phyloP scores from a whole-genome alignment of 257 asterid genomes.

The Penstemon barbatus region DNA sequence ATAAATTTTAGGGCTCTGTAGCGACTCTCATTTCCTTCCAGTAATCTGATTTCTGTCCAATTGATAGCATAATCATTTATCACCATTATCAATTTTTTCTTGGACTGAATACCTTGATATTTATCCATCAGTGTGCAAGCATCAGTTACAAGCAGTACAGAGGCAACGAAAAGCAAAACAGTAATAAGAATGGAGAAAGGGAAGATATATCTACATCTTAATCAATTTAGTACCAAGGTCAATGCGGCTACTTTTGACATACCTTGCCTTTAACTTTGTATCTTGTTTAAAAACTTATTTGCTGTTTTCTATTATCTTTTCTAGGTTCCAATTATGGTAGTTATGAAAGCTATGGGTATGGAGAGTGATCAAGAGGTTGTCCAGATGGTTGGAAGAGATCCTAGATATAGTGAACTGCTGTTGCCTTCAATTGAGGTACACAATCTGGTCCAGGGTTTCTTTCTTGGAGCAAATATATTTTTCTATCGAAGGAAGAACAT shows the following conservation, averaged over 20 bases:
- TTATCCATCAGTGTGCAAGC: conserved; percentile 79
- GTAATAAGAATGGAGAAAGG: conserved; percentile 83
- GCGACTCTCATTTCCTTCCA: conserved; percentile 15
- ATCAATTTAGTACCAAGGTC: conserved; percentile 73
- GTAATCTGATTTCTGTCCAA: not conserved
- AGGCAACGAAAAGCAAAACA: conserved; percentile 72
- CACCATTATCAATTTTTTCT: conserved; percentile 14
- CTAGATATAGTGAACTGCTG: conserved; percentile 77
- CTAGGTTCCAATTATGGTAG: conserved; percentile 90
- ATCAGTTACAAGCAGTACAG: conserved; percentile 88
- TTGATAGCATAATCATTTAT: conserved; percentile 18
- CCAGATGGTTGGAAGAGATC: conserved; percentile 98
- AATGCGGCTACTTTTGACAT: conserved; percentile 18
- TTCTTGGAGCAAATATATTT: conserved; percentile 9
- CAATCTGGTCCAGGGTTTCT: conserved; percentile 12
- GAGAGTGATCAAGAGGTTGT: conserved; percentile 97
- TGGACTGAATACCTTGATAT: conserved; percentile 13
- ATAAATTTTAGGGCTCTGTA: not conserved
- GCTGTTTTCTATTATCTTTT: conserved; percentile 29
- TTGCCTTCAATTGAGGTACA: conserved; percentile 93
- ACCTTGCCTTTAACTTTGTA: conserved; percentile 17
- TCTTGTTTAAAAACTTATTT: conserved; percentile 14
- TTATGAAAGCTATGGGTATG: conserved; percentile 98
- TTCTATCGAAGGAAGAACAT: not conserved
- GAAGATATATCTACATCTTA: conserved; percentile 71